phyloP scores from a whole-genome alignment of 768 basidiomycete genomes.

The Serendipita sp. region DNA sequence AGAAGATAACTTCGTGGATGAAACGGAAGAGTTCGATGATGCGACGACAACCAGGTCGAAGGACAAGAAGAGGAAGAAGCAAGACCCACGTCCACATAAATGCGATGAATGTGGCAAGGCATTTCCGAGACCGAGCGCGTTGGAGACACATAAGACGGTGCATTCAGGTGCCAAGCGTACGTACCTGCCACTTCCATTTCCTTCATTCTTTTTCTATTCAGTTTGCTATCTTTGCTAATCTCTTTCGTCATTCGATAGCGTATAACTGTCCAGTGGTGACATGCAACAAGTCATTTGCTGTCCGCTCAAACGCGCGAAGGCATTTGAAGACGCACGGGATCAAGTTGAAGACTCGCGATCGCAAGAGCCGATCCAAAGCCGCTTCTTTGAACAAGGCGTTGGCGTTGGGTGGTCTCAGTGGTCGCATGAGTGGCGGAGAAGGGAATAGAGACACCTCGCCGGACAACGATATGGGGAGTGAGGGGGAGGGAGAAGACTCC shows the following conservation, averaged over 20 bases:
- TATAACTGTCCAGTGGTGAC: conserved; percentile 36
- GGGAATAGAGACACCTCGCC: neutral
- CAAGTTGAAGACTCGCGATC: neutral
- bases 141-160: neutral
- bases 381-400: neutral
- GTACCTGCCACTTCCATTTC: neutral
- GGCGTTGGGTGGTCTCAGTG: neutral
- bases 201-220: no score
- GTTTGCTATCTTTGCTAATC: neutral
- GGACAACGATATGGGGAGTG: neutral
- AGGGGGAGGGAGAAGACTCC: neutral
- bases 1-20: neutral
- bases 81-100: neutral
- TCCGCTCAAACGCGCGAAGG: conserved; percentile 65
- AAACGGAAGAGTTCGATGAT: neutral
- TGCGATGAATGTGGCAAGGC: neutral
- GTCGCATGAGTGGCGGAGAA: no score
- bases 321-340: conserved; percentile 64
- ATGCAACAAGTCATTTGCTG: conserved; percentile 54
- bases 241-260: conserved; percentile 5
- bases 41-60: neutral
- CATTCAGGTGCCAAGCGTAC: conserved; percentile 2
- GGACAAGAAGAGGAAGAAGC: neutral
- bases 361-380: neutral
- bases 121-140: neutral